Evolutionary conservation across 768 basidiomycete species (phyloP).

Genomic region (Phlebiopsis flavidoalba): DNA sequence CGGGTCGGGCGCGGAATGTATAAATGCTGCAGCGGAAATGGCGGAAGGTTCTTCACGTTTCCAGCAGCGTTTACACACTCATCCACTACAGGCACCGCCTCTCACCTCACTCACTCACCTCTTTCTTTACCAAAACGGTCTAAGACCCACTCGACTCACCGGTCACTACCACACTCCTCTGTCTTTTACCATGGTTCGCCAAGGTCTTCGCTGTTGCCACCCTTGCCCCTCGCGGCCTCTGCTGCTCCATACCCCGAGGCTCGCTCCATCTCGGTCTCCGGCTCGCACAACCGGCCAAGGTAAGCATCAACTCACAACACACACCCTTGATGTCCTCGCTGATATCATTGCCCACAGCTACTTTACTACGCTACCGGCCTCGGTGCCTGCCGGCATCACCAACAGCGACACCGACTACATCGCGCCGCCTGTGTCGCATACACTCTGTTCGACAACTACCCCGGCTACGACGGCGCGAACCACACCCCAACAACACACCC

Average conservation of each 20-base stretch:
- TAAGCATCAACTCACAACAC: conserved; percentile 4
- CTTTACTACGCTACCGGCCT: conserved; percentile 56
- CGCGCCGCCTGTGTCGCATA: conserved; percentile 55
- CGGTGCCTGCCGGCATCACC: conserved; percentile 55
- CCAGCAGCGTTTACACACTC: conserved; percentile 1
- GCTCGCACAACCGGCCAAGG: conserved; percentile 19
- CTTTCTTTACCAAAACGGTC: background rate
- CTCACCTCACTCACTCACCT: background rate
- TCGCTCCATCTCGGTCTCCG: conserved; percentile 9
- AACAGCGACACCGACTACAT: conserved; percentile 49
- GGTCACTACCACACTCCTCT: background rate
- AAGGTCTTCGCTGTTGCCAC: conserved; percentile 38
- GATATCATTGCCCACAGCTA: conserved; percentile 28
- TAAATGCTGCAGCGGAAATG: background rate
- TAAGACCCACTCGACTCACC: background rate
- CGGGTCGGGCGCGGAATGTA: background rate
- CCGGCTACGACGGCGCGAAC: conserved; percentile 47
- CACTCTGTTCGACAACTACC: conserved; percentile 41
- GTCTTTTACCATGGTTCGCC: conserved; percentile 7
- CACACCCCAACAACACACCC: conserved; percentile 76
- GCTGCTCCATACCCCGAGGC: conserved; percentile 31
- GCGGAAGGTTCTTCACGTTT: background rate
- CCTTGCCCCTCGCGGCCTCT: conserved; percentile 34
- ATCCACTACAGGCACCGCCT: background rate
- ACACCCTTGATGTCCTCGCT: conserved; percentile 15